Evolutionary conservation across 805 yeast species (phyloP), one percentile per base, ranked within the genome.

Genomic region (Metschnikowia rubicola): DNA sequence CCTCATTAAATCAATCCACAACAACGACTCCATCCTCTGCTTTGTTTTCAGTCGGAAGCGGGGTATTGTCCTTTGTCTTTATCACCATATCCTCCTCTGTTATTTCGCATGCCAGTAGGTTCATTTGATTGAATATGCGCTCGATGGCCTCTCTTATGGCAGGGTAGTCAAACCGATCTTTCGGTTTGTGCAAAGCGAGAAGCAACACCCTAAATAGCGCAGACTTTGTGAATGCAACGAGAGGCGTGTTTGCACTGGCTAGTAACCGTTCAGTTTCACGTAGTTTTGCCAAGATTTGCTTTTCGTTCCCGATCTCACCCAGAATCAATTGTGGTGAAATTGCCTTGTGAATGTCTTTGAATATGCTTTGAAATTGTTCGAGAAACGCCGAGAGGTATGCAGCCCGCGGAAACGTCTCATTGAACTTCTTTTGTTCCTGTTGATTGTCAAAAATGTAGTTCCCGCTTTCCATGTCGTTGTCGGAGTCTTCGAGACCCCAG

Each of bases 401-500:
- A 3, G 65, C 60, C 2, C 45, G 32, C 3, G 71, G 71, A 34
- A 69, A 60, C 8, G 55, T 53, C 3, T 49, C 43, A 13, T 48
- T 52, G 35, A 68, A 65, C 32, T 56, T 38, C 4, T 38, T 47
- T 50, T 72, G 74, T 26, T 67, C 65, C 26, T 54, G 44, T 37
- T 58, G 61, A 32, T 62, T 55, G 10, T 68, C 71, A 49, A 62
- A 72, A 3, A 72, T 66, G 51, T 61, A 70, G 54, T 71, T 64
- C n/a, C 66, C 60, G 44, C 67, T 69, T 37, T 66, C 53, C 36
- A 31, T 43, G 42, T 55, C 50, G 44, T 57, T 66, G 4, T 48
- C 57, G 11, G 58, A 47, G n/a, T 66, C 73, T 11, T 69, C 75
- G 12, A 71, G 47, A 7, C 77, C 77, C 77, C 77, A 72, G 58